Percentiles rank a stretch among this genome's conserved stretches.
Conservation (phyloP, 257 asterid species). For the Ligustrum vulgare region DNA sequence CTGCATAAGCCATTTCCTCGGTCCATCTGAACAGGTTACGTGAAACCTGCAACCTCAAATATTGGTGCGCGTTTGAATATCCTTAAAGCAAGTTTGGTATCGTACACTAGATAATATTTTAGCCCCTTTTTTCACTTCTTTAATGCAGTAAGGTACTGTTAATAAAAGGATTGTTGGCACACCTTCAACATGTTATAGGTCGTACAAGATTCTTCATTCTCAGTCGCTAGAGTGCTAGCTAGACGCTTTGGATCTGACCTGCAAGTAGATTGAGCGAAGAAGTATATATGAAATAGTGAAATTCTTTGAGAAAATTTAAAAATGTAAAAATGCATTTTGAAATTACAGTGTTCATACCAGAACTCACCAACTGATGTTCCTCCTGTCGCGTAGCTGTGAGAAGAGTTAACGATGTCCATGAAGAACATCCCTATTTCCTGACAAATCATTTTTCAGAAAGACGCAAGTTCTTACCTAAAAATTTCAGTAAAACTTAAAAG, state of each 20-base stretch:
- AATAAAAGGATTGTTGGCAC: background rate
- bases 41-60: slow-evolving; percentile 54
- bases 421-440: slow-evolving; percentile 82
- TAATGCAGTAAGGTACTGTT: background rate
- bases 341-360: slow-evolving; percentile 46
- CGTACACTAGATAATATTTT: background rate
- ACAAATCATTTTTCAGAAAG: background rate
- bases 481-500: background rate
- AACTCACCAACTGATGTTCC: slow-evolving; percentile 76
- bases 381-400: slow-evolving; percentile 94
- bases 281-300: background rate
- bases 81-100: background rate
- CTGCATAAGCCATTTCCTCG: slow-evolving; percentile 82
- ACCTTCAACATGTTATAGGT: slow-evolving; percentile 97
- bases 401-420: slow-evolving; percentile 75
- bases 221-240: slow-evolving; percentile 52
- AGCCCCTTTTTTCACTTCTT: background rate
- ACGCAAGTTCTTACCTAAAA: background rate
- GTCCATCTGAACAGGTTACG: slow-evolving; percentile 88
- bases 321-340: background rate
- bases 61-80: background rate
- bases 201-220: slow-evolving; percentile 89
- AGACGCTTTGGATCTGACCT: slow-evolving; percentile 82
- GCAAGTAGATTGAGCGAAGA: background rate
- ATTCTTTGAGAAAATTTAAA: too few relatives aligned